phyloP scores from a whole-genome alignment of 495 filamentous ascomycete species.

The Amphirosellinia nigrospora region DNA sequence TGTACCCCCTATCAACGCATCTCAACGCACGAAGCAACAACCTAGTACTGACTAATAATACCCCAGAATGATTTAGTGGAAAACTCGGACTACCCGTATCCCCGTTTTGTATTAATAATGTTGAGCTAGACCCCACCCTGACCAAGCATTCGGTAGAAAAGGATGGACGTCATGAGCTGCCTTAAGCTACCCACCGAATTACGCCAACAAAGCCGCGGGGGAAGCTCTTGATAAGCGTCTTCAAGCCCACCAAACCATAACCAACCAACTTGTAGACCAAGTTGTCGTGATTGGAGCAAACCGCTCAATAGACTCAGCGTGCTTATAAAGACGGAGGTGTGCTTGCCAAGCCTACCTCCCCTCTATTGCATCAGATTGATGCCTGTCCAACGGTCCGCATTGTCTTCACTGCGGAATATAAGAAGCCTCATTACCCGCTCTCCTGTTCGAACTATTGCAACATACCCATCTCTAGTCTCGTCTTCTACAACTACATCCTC shows the following conservation, averaged over 20 bases:
- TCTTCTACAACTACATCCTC: not conserved
- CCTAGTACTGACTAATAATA: conserved; percentile 2
- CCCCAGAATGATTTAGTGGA: not conserved
- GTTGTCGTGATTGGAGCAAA: conserved; percentile 6
- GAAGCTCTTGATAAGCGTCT: not conserved
- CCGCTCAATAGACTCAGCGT: not conserved
- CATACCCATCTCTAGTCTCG: not conserved
- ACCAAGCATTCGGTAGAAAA: conserved; percentile 17
- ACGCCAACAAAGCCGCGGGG: not conserved
- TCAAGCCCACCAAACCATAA: not conserved
- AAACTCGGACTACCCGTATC: not conserved
- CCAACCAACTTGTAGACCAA: not conserved
- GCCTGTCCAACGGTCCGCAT: conserved; percentile 9
- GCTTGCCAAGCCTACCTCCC: not conserved
- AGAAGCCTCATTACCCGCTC: conserved; percentile 15
- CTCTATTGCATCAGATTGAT: conserved; percentile 17
- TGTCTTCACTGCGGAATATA: conserved; percentile 17
- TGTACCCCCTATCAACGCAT: not conserved
- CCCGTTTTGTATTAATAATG: conserved; percentile 23
- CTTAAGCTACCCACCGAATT: not conserved
- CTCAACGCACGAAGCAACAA: not conserved
- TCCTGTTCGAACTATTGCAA: not conserved
- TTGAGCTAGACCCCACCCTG: conserved; percentile 5
- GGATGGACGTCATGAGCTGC: not conserved
- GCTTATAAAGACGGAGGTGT: conserved; percentile 7